Conservation (phyloP, 106 monocot genomes). For the Dendrobium huoshanense region DNA sequence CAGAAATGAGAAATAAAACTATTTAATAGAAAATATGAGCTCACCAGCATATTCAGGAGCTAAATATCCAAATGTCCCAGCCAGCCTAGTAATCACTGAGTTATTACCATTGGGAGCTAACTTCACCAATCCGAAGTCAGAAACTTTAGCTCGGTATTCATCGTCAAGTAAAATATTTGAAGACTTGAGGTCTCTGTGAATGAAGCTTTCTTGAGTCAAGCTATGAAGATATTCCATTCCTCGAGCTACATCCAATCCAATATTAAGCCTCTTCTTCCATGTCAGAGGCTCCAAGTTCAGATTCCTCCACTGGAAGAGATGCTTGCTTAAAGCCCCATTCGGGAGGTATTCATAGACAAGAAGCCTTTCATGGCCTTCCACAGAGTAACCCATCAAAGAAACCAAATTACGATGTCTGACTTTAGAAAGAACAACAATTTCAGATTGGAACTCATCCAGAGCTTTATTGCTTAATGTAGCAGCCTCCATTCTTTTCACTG, state of each 20-base stretch:
- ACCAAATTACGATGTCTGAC: constrained; percentile 50
- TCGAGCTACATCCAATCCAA: constrained; percentile 50
- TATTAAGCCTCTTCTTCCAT: constrained; percentile 53
- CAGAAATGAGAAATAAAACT: neutral
- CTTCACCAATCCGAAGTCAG: constrained; percentile 62
- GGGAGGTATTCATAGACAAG: constrained; percentile 59
- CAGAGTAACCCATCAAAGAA: constrained; percentile 38
- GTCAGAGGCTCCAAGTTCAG: constrained; percentile 39
- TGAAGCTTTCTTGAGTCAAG: constrained; percentile 49
- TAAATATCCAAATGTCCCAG: constrained; percentile 62
- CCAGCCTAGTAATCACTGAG: constrained; percentile 45
- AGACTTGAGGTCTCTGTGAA: constrained; percentile 60
- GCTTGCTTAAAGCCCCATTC: constrained; percentile 55
- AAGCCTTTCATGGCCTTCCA: constrained; percentile 45
- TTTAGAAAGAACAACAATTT: constrained; percentile 55
- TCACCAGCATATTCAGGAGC: constrained; percentile 69
- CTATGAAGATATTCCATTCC: constrained; percentile 61
- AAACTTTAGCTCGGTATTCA: constrained; percentile 51
- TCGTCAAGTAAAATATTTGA: constrained; percentile 56
- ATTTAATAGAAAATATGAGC: neutral
- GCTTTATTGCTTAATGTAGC: constrained; percentile 27
- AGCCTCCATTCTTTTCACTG: constrained; percentile 58
- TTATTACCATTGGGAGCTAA: constrained; percentile 46
- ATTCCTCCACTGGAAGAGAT: constrained; percentile 44
- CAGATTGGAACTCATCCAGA: constrained; percentile 45